Evolutionary conservation across 208 protist genomes (phyloP), one percentile per base, ranked within the genome.

Genomic region (Leishmania braziliensis): DNA sequence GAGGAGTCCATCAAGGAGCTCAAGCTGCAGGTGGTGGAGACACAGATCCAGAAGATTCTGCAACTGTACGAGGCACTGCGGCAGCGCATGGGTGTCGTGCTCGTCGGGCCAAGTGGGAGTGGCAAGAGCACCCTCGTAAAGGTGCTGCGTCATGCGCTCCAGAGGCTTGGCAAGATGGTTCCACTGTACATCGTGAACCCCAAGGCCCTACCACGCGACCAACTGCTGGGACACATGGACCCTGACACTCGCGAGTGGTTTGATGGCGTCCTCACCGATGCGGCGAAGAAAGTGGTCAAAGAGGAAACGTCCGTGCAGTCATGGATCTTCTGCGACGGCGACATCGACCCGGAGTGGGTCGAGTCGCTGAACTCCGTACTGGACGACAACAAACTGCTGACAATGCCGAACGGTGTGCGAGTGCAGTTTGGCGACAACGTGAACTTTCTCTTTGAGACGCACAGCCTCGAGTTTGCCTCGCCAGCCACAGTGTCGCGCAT

Each of bases 291-390:
- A 84, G 98, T 99, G 53, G 95, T 99, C 66, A 94, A 95, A 82
- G 98, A 99, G 88, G 92, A 98, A 20, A 88, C 85, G 39, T 85
- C 81, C 58, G 93, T 97, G 75, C 92, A 90, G 56, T 99, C 97
- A 77, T 99, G 98, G 97, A 98, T 99, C 78, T 91, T 99, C 50
- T 99, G 98, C 86, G 99, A 99, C 86, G 99, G 99, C 76, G 98
- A 99, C 91, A 97, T 99, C 75, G 99, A 99, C 82, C 99, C 99
- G 1, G 98, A 99, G 86, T 99, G 99, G 99, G 95, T 99, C 33
- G 99, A 99, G 89, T 99, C 98, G 33, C 91, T 99, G n/a, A 99
- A 99, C 91, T 99, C 98, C 53, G 98, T 99, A 46, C 91, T 99
- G 26, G 99, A 99, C 86, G 99, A 99, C 89, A 99, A 99, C 94